phyloP scores from a whole-genome alignment of 2,329 filamentous ascomycete species.

The Rhytidhysteron rufulum region DNA sequence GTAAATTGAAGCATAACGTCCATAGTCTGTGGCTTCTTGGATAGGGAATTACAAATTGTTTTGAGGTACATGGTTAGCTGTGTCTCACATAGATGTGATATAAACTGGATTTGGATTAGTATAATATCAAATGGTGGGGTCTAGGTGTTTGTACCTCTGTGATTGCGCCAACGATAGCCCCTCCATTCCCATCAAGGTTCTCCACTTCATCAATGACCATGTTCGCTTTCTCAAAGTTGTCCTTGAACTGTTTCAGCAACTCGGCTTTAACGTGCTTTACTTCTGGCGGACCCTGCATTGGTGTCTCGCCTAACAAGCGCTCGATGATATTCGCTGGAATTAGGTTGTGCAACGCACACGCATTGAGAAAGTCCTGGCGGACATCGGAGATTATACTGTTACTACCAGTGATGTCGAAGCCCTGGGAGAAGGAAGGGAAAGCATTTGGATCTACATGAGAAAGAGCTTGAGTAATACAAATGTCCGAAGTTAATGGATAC shows the following conservation, averaged over 20 bases:
- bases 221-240: conserved; percentile 71
- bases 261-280: conserved; percentile 74
- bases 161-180: conserved; percentile 72
- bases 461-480: conserved; percentile 65
- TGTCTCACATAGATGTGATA: conserved; percentile 64
- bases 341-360: conserved; percentile 84
- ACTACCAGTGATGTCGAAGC: conserved; percentile 53
- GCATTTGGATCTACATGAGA: conserved; percentile 58
- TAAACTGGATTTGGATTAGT: conserved; percentile 48
- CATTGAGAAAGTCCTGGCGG: conserved; percentile 79
- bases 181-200: conserved; percentile 86
- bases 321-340: conserved; percentile 75
- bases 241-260: conserved; percentile 72
- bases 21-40: conserved; percentile 65
- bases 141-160: conserved; percentile 33
- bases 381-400: conserved; percentile 63
- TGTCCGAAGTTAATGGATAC: conserved; percentile 59
- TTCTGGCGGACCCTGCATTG: conserved; percentile 71
- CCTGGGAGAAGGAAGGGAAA: conserved; percentile 62
- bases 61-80: conserved; percentile 81
- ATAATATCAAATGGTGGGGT: background rate
- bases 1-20: conserved; percentile 76
- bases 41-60: conserved; percentile 67
- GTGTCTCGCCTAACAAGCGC: conserved; percentile 76
- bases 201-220: conserved; percentile 78